Evolutionary conservation across 768 basidiomycete genomes (phyloP), one percentile per base, ranked within the genome.

Genomic region (Pisolithus microcarpus): DNA sequence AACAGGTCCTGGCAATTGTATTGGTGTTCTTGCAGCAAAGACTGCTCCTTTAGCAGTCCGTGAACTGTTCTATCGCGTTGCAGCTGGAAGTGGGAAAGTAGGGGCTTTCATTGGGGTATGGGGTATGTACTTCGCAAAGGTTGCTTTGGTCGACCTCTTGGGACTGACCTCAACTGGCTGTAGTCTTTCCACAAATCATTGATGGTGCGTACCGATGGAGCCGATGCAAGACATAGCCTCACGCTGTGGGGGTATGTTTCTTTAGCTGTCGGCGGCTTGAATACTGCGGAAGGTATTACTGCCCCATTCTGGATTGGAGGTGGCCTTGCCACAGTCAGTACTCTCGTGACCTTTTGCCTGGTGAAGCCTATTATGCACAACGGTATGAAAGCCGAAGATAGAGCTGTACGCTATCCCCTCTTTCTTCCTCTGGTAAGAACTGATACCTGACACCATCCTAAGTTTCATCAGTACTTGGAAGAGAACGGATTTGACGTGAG

Each of bases 271-370:
- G 83, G 82, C 53, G 83, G 82, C 5, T 7, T 74, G 1, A 56
- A 46, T 7, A 68, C 77, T 24, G 63, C 68, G 36, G 75, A 70
- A 54, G 86, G 84, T 46, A 84, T 85, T 62, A 91, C 91, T 0
- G 89, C 89, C n/a, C 89, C 88, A 13, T 91, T 91, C 77, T 91
- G 84, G 86, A 65, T 91, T 56, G 90, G 77, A 18, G 87, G 86
- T 57, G 85, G 83, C 74, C 76, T 96, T 43, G 91, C 91, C 5
- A 56, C 95, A 42, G 55, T 91, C 48, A 89, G 87, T 53, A 91
- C 92, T 4, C 19, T 81, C 8, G 69, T 91, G 56, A 82, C 84
- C 0, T 75, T 82, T 57, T 65, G 88, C 66, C 82, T 88, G 68
- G 78, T 96, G 59, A 74, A 72, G 42, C 89, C 91, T 37, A 74